Conservation (phyloP, 2,329 filamentous ascomycete species). For the Fusarium staphyleae region DNA sequence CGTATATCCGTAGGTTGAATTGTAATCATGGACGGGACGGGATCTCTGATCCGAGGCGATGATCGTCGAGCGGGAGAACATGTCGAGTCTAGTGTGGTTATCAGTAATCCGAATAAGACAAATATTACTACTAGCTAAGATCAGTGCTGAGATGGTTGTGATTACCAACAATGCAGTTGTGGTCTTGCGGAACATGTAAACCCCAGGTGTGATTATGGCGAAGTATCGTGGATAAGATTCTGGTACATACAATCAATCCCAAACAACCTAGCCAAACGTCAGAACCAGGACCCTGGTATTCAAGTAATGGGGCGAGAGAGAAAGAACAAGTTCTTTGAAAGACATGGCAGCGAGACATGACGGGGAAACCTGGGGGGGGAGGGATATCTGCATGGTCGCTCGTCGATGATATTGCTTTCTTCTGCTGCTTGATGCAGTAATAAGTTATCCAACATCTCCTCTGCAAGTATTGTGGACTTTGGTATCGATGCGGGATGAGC, state of each 20-base stretch:
- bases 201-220: too few species aligned
- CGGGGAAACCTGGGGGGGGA: not conserved
- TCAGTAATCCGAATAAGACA: too few species aligned
- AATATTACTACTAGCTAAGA: too few species aligned
- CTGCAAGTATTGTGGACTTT: conserved; percentile 1
- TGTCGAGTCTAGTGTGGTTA: conserved; percentile 4
- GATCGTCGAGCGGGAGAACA: conserved; percentile 8
- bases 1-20: conserved; percentile 12
- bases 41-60: conserved; percentile 1
- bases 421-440: not conserved
- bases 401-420: not conserved
- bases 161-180: too few species aligned
- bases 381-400: not conserved
- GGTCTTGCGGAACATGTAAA: too few species aligned
- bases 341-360: not conserved
- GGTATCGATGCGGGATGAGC: conserved; percentile 23
- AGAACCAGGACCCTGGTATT: conserved; percentile 1
- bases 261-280: not conserved
- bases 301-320: not conserved
- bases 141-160: not conserved
- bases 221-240: too few species aligned
- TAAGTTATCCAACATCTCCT: not conserved
- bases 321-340: not conserved
- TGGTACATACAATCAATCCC: too few species aligned
- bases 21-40: not conserved